Conservation (phyloP, 306 rosid species). For the Abrus pulchellus region DNA sequence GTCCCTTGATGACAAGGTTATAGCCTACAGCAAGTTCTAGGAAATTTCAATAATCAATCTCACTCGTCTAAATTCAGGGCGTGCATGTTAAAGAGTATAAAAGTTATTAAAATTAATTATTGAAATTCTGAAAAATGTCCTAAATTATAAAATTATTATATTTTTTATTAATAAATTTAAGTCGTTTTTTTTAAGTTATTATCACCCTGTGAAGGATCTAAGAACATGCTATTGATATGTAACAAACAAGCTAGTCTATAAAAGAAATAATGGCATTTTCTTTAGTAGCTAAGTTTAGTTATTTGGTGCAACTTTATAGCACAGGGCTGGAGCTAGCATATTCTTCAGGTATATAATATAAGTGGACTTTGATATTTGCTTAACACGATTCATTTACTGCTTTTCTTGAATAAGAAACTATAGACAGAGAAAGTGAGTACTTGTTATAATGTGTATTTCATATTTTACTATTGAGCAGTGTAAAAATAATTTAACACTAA, state of each 20-base stretch:
- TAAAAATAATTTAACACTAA: not conserved
- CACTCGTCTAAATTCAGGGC: not conserved
- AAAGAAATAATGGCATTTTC: conserved; percentile 23
- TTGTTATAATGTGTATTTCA: not conserved
- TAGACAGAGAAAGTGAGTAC: not conserved
- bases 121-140: not conserved
- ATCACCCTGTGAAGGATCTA: conserved; percentile 44
- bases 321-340: not conserved
- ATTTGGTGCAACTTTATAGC: not conserved
- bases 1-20: conserved; percentile 6
- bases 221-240: conserved; percentile 29
- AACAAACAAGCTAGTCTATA: conserved; percentile 28
- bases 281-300: not conserved
- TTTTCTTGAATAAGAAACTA: not conserved
- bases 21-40: not conserved
- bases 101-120: not conserved
- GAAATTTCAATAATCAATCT: not conserved
- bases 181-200: conserved; percentile 18
- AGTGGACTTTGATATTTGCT: not conserved
- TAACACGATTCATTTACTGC: not conserved
- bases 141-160: not conserved
- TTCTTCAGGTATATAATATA: not conserved
- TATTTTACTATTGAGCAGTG: not conserved
- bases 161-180: not conserved
- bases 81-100: not conserved